Base-by-base conservation (phyloP, 129 eudicot genomes). In the Logfia minima region DNA sequence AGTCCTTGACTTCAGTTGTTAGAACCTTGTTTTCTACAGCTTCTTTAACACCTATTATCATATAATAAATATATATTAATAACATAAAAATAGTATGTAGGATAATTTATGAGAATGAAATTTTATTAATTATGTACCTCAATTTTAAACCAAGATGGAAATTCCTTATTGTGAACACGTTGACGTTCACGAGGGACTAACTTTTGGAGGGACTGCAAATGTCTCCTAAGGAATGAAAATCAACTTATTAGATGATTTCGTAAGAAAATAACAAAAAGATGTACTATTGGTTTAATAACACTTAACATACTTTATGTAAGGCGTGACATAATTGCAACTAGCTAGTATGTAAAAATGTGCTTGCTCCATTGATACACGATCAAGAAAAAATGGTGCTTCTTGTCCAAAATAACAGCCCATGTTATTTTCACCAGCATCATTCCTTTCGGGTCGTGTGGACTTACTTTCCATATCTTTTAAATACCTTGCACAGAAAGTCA, bases 401-500 rank as follows among this genome's bases (percentile, higher is more conserved):
- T 16, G n/a, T 55, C 61, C 61, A 55, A 55, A 55, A 55, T 55
- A 22, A 55, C 21, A 55, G 8, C 23, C 61, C 61, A 18, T 7
- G 22, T 55, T 17, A 55, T 55, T 19, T 18, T 55, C 61, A 5
- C 43, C 11, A 8, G 10, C 43, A 37, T 37, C 43, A 37, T 37
- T 37, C 43, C 43, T 37, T 37, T 37, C 43, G 11, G 61, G 61
- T 19, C 61, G 23, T 55, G 23, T 55, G 9, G 61, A 55, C 61
- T 55, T 55, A 18, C 1, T 32, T 43, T 70, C 74, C 1, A 43
- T 71, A 37, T 71, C 75, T 21, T 71, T 71, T 71, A 51, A 29
- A 70, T 70, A 70, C 37, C 75, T 70, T 70, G 63, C 75, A 71
- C 64, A 71, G 2, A 71, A 71, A 10, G 62, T 71, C 75, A 71